phyloP scores from a whole-genome alignment of 768 basidiomycete genomes.

The Mycena floridula region DNA sequence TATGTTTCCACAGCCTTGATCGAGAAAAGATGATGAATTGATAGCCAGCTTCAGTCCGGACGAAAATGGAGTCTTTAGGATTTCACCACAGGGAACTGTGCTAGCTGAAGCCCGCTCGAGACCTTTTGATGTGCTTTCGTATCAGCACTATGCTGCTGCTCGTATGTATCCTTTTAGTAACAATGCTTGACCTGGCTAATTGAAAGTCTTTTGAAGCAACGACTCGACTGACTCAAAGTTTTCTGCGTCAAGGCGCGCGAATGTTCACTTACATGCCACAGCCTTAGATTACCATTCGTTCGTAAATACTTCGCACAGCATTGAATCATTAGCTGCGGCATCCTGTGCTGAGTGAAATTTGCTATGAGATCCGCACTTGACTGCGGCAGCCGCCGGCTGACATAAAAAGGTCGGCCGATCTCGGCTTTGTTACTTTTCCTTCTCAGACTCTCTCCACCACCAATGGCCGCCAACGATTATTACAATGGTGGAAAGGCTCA shows the following conservation, averaged over 20 bases:
- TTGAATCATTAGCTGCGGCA: neutral
- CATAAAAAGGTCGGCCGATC: neutral
- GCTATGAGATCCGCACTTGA: no score
- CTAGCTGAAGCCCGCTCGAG: constrained; percentile 71
- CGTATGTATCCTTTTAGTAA: constrained; percentile 44
- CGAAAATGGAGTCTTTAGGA: constrained; percentile 40
- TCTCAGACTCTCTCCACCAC: neutral
- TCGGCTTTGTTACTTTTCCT: neutral
- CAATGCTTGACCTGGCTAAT: constrained; percentile 3
- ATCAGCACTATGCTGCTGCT: constrained; percentile 70
- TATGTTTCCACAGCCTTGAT: constrained; percentile 40
- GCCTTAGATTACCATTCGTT: constrained; percentile 9
- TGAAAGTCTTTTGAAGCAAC: constrained; percentile 8
- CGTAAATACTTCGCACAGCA: neutral
- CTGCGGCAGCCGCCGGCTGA: no score
- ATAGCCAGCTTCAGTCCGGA: constrained; percentile 32
- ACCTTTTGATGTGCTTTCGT: constrained; percentile 73
- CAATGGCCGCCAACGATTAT: constrained; percentile 74
- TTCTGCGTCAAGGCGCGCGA: constrained; percentile 48
- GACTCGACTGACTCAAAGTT: constrained; percentile 45
- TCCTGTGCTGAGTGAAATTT: neutral
- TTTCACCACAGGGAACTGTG: constrained; percentile 54
- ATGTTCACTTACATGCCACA: constrained; percentile 36
- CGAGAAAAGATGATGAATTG: constrained; percentile 10
- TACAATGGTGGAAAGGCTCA: constrained; percentile 48